Evolutionary conservation across 106 monocot genomes (phyloP).

Genomic region (Hemerocallis citrina): DNA sequence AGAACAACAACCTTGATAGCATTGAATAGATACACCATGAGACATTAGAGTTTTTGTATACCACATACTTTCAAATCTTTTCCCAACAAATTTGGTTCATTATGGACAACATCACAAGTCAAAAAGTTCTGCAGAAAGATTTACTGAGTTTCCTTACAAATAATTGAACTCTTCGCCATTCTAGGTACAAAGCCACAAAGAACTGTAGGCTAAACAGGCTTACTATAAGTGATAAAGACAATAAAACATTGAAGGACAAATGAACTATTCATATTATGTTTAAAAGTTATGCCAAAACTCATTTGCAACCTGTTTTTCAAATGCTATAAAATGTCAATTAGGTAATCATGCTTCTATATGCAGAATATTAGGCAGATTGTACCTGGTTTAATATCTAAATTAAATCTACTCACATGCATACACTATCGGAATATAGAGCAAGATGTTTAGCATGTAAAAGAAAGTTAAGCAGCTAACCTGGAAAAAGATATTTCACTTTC

Average conservation of each 20-base stretch:
- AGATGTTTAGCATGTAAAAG: background rate
- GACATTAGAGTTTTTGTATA: background rate
- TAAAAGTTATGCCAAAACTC: background rate
- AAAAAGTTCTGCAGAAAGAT: background rate
- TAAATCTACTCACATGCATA: background rate
- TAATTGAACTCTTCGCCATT: background rate
- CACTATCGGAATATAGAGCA: background rate
- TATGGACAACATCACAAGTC: too few relatives aligned
- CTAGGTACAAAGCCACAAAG: background rate
- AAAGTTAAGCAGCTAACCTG: conserved; percentile 14
- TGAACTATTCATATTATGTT: background rate
- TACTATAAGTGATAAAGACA: background rate
- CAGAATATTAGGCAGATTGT: background rate
- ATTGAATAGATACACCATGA: background rate
- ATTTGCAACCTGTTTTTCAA: background rate
- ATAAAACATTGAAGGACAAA: background rate
- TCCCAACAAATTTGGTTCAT: background rate
- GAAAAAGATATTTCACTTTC: conserved; percentile 49
- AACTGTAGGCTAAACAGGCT: background rate
- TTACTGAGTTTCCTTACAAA: background rate
- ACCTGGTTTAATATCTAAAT: background rate
- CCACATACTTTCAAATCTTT: background rate
- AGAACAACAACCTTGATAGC: background rate
- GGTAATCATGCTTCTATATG: too few relatives aligned
- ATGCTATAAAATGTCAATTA: background rate